Conservation (phyloP, 148 eudicot species). For the Linanthus parryae region DNA sequence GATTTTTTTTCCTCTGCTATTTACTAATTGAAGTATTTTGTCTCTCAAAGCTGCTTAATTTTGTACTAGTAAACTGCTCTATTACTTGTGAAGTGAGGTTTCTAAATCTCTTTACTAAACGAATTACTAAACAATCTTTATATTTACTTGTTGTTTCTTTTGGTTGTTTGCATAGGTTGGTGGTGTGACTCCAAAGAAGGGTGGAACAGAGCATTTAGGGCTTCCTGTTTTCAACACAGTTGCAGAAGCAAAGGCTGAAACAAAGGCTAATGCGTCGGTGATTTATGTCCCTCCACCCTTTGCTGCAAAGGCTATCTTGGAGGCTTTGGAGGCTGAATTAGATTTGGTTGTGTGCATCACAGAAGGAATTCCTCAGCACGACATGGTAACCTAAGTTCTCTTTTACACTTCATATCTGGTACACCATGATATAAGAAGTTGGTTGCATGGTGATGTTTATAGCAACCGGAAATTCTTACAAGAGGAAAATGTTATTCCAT, state of each 20-base stretch:
- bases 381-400: constrained; percentile 80
- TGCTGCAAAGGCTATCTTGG: constrained; percentile 97
- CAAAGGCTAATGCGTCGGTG: constrained; percentile 94
- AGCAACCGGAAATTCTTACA: too few species aligned
- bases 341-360: constrained; percentile 96
- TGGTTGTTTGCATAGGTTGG: constrained; percentile 57
- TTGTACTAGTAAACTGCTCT: too few species aligned
- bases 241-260: constrained; percentile 93
- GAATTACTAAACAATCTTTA: too few species aligned
- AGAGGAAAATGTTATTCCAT: too few species aligned
- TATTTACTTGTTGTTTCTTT: not conserved
- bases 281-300: constrained; percentile 96
- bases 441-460: too few species aligned
- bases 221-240: constrained; percentile 92
- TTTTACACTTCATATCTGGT: too few species aligned
- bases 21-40: too few species aligned
- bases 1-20: too few species aligned
- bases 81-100: too few species aligned
- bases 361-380: constrained; percentile 99
- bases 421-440: too few species aligned
- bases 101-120: too few species aligned
- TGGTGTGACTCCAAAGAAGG: constrained; percentile 95
- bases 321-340: constrained; percentile 88
- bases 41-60: too few species aligned
- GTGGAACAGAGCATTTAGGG: constrained; percentile 96